Conservation (phyloP, 495 filamentous ascomycete genomes). For the Cetradonia linearis region DNA sequence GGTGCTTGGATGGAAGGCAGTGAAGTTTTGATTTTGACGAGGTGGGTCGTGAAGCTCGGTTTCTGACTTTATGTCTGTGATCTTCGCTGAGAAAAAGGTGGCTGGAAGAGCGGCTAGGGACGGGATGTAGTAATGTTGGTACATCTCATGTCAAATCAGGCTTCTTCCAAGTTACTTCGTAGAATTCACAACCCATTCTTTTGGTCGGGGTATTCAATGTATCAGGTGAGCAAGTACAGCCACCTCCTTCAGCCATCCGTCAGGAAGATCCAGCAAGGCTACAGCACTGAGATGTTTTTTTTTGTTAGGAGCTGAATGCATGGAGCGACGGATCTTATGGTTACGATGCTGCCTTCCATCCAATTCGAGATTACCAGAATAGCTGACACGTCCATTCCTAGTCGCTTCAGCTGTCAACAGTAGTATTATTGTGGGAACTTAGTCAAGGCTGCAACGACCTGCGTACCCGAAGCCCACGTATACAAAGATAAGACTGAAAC, state of each 20-base stretch:
- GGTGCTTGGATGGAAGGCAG: background rate
- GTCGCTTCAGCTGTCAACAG: background rate
- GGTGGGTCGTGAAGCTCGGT: background rate
- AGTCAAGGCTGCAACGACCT: background rate
- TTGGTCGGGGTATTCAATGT: background rate
- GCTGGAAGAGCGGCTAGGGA: background rate
- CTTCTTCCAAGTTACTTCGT: background rate
- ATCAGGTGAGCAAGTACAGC: background rate
- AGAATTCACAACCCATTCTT: background rate
- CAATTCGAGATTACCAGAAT: background rate
- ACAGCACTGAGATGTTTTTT: background rate
- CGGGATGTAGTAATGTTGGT: background rate
- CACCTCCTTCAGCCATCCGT: no score
- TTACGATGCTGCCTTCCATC: background rate
- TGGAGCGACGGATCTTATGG: background rate
- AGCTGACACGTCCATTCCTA: background rate
- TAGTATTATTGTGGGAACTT: background rate
- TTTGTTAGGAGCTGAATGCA: background rate
- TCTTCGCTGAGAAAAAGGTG: background rate
- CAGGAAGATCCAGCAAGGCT: background rate
- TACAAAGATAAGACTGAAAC: background rate
- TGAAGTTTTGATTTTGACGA: background rate
- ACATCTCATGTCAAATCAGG: background rate
- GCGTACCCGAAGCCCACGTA: background rate
- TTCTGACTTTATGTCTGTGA: background rate